A percentile compares a stretch with the other conserved stretches of the same genome.
Evolutionary conservation across 2,329 filamentous ascomycete genomes (phyloP).

Genomic region (Lithohypha guttulata): DNA sequence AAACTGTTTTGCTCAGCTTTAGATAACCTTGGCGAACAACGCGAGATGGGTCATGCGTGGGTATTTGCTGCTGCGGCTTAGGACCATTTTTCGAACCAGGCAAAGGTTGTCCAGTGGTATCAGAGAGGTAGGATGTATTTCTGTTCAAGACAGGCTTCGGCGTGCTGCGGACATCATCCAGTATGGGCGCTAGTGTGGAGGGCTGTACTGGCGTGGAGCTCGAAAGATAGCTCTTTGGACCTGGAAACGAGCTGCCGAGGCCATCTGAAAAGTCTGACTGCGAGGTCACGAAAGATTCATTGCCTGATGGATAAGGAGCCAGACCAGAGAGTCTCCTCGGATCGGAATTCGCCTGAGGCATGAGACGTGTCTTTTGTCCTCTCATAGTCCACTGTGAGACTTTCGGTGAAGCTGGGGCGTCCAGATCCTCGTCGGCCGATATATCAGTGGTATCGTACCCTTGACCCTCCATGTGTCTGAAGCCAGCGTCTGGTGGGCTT

Average conservation of each 20-base stretch:
- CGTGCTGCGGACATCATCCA: conserved; percentile 13
- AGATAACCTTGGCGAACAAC: conserved; percentile 93
- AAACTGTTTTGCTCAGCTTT: conserved; percentile 57
- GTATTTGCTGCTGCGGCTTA: conserved; percentile 26
- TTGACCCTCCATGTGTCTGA: conserved; percentile 26
- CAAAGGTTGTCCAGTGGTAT: neutral
- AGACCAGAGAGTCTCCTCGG: conserved; percentile 25
- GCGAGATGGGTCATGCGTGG: conserved; percentile 62
- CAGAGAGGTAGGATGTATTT: conserved; percentile 15
- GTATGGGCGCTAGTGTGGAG: conserved; percentile 3
- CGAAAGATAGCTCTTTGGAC: conserved; percentile 16
- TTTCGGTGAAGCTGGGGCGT: conserved; percentile 29
- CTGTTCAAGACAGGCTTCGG: conserved; percentile 23
- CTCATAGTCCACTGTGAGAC: conserved; percentile 9
- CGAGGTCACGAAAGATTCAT: conserved; percentile 55
- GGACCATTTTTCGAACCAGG: conserved; percentile 23
- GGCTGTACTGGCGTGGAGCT: conserved; percentile 13
- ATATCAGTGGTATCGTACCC: conserved; percentile 30
- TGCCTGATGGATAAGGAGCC: conserved; percentile 52
- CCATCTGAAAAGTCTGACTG: conserved; percentile 80
- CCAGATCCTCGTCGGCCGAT: conserved; percentile 30
- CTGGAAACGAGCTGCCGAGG: conserved; percentile 20
- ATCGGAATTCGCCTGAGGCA: conserved; percentile 1
- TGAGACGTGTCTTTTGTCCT: conserved; percentile 11
- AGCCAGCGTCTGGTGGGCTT: conserved; percentile 13